phyloP scores from a whole-genome alignment of 2,329 filamentous ascomycete species.

The Aspergillus ochraceus region DNA sequence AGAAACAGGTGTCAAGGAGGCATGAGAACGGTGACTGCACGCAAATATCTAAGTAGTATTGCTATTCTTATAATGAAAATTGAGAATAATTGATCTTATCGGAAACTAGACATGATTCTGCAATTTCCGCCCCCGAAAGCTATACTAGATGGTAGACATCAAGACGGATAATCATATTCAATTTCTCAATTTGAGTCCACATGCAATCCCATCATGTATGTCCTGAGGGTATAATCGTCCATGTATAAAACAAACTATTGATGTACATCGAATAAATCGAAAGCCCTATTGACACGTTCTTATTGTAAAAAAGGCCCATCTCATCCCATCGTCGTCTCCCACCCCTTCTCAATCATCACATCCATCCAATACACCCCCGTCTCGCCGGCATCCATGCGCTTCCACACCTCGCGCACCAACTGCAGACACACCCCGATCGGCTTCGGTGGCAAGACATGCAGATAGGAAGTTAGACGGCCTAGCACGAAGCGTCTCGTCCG shows the following conservation, averaged over 20 bases:
- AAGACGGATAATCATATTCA: not conserved
- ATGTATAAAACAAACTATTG: not conserved
- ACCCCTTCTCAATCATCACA: conserved; percentile 57
- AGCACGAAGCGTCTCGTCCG: conserved; percentile 51
- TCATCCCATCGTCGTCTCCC: conserved; percentile 57
- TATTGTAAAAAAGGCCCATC: too few species aligned
- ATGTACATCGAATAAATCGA: not conserved
- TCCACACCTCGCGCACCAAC: conserved; percentile 56
- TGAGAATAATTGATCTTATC: too few species aligned
- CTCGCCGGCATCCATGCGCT: conserved; percentile 50
- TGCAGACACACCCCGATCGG: conserved; percentile 52
- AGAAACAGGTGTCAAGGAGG: not conserved
- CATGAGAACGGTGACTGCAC: not conserved
- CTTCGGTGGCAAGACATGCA: conserved; percentile 52
- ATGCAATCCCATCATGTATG: not conserved
- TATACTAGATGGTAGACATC: not conserved
- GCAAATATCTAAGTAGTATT: not conserved
- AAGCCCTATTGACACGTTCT: not conserved
- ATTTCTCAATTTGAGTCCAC: not conserved
- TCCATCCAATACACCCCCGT: conserved; percentile 55
- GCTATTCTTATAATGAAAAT: not conserved
- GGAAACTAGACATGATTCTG: too few species aligned
- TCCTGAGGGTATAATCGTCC: not conserved
- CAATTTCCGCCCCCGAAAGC: too few species aligned
- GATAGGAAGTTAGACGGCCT: conserved; percentile 48